Conservation (phyloP, 805 yeast species). For the Torulaspora microellipsoides region DNA sequence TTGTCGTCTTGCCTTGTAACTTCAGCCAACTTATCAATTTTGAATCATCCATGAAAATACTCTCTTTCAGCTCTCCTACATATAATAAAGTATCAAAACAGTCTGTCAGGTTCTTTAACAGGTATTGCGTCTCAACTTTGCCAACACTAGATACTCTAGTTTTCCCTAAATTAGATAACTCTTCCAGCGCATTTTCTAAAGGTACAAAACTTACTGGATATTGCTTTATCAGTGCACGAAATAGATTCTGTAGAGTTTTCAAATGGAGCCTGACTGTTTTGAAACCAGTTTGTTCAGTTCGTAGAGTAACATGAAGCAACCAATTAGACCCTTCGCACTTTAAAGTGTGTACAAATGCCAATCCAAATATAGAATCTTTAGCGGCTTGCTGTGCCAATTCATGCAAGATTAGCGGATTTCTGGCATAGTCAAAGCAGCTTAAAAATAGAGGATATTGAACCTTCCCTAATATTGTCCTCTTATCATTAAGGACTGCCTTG, state of each 20-base stretch:
- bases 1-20: conserved; percentile 6
- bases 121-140: conserved; percentile 12
- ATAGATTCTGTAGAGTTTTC: conserved; percentile 18
- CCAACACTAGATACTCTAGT: conserved; percentile 10
- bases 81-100: conserved; percentile 13
- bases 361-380: conserved; percentile 9
- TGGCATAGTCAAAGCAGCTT: conserved; percentile 45
- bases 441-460: conserved; percentile 32
- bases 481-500: conserved; percentile 43
- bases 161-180: conserved; percentile 12
- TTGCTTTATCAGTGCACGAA: conserved; percentile 14
- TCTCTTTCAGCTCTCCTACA: conserved; percentile 8
- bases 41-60: conserved; percentile 11
- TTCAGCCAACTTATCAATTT: conserved; percentile 18
- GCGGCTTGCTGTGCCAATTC: conserved; percentile 16
- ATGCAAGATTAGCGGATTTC: conserved; percentile 26
- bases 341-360: conserved; percentile 18
- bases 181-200: conserved; percentile 14
- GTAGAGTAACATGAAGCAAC: conserved; percentile 15
- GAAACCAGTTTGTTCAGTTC: neutral
- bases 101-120: conserved; percentile 11
- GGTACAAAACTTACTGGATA: conserved; percentile 26
- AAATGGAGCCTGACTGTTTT: conserved; percentile 16
- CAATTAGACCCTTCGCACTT: conserved; percentile 23
- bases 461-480: conserved; percentile 43